Percentiles rank a stretch among this genome's conserved stretches.
phyloP scores from a whole-genome alignment of 1,139 yeast genomes.

The Ashbya aceris region DNA sequence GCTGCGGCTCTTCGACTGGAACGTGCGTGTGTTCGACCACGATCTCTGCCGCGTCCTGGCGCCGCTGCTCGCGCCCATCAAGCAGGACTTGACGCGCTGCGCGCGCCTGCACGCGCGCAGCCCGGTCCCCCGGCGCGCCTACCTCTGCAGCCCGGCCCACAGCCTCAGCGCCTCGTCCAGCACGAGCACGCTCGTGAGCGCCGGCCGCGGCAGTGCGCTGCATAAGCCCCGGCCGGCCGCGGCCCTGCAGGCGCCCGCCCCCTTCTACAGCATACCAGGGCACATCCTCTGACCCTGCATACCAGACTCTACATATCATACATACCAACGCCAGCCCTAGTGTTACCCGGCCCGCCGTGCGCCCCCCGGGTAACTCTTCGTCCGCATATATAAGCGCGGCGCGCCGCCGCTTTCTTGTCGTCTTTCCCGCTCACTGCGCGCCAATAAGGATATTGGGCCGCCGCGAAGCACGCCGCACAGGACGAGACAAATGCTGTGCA shows the following conservation, averaged over 20 bases:
- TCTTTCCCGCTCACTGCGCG: background rate
- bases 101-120: constrained; percentile 11
- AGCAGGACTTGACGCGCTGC: constrained; percentile 41
- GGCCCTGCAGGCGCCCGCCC: too few relatives aligned
- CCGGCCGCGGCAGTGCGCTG: too few relatives aligned
- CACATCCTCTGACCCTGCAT: too few relatives aligned
- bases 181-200: constrained; percentile 8
- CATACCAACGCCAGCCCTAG: too few relatives aligned
- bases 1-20: constrained; percentile 61
- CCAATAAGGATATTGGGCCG: constrained; percentile 5
- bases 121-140: constrained; percentile 3
- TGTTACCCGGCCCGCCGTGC: too few relatives aligned
- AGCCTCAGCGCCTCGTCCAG: constrained; percentile 10
- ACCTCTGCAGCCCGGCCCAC: constrained; percentile 2
- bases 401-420: background rate
- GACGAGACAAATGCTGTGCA: constrained; percentile 33
- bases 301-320: too few relatives aligned
- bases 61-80: constrained; percentile 54
- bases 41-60: constrained; percentile 44
- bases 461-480: constrained; percentile 11
- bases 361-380: background rate
- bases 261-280: too few relatives aligned
- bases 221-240: too few relatives aligned
- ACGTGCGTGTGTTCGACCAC: constrained; percentile 45
- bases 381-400: background rate